Percentiles rank a stretch among this genome's conserved stretches.
Conservation (phyloP, 1,139 yeast genomes). For the Lodderomyces margitis region DNA sequence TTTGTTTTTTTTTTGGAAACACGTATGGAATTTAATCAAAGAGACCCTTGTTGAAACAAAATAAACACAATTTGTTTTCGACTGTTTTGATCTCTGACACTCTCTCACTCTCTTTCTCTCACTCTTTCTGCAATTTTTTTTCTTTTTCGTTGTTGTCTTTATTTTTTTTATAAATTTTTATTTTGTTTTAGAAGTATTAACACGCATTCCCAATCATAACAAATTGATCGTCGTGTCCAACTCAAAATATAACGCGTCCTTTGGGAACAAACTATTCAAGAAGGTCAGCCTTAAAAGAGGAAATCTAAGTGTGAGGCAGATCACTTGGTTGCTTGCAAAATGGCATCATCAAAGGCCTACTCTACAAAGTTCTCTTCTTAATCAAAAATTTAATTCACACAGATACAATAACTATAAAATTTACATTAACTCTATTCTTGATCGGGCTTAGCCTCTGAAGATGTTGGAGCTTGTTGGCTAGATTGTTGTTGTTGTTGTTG, state of each 20-base stretch:
- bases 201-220: conserved; percentile 2
- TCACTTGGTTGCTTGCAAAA: too few species aligned
- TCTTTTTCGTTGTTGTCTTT: neutral
- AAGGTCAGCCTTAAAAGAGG: too few species aligned
- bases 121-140: conserved; percentile 9
- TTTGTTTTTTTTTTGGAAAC: too few species aligned
- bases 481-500: conserved; percentile 9
- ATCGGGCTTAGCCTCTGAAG: conserved; percentile 38
- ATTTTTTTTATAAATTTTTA: too few species aligned
- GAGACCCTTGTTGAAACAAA: neutral
- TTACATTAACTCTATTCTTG: conserved; percentile 25
- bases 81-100: neutral
- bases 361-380: neutral
- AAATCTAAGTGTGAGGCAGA: too few species aligned
- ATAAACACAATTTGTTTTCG: conserved; percentile 5
- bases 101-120: too few species aligned
- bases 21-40: too few species aligned
- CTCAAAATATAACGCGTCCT: neutral
- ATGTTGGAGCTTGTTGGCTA: conserved; percentile 16
- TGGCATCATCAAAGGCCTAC: too few species aligned
- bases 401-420: conserved; percentile 16
- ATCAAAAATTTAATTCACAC: conserved; percentile 16
- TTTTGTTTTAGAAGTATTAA: too few species aligned
- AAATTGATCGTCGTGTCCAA: conserved; percentile 4
- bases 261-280: too few species aligned